Conservation (phyloP, 225 moss, liverwort and hornwort genomes). For the Lunularia cruciata region DNA sequence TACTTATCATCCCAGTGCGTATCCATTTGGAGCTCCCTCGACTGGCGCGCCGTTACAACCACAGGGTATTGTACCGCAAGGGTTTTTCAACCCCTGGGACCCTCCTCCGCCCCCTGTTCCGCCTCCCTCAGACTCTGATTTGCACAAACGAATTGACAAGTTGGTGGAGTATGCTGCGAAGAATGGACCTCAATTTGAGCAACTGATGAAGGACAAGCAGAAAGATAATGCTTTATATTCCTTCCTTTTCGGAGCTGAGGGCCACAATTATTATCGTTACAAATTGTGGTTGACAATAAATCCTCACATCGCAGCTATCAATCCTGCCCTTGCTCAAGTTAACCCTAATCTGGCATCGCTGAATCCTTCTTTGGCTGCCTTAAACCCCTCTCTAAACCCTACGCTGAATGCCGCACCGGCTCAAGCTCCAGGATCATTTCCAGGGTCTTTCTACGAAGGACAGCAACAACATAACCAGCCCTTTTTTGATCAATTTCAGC, state of each 20-base stretch:
- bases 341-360: slow-evolving; percentile 52
- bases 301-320: slow-evolving; percentile 66
- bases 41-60: slow-evolving; percentile 45
- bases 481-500: slow-evolving; percentile 83
- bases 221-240: slow-evolving; percentile 91
- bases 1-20: slow-evolving; percentile 43
- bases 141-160: slow-evolving; percentile 95
- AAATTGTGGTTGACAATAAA: slow-evolving; percentile 81
- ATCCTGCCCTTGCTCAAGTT: slow-evolving; percentile 47
- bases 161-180: slow-evolving; percentile 95
- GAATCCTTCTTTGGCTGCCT: slow-evolving; percentile 48
- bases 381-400: slow-evolving; percentile 52
- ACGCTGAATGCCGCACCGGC: slow-evolving; percentile 54
- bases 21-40: slow-evolving; percentile 36
- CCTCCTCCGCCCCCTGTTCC: slow-evolving; percentile 71
- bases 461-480: slow-evolving; percentile 53
- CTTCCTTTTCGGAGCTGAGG: slow-evolving; percentile 91
- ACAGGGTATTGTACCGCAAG: slow-evolving; percentile 51
- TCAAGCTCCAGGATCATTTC: slow-evolving; percentile 49
- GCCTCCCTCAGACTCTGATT: slow-evolving; percentile 70
- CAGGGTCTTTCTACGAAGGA: slow-evolving; percentile 47
- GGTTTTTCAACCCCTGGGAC: slow-evolving; percentile 97
- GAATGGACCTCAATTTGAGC: slow-evolving; percentile 98
- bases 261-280: slow-evolving; percentile 90
- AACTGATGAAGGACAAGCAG: slow-evolving; percentile 99